A percentile compares a stretch with the other conserved stretches of the same genome.
Evolutionary conservation across 495 filamentous ascomycete genomes (phyloP).

Genomic region (Evansstolkia leycettana): DNA sequence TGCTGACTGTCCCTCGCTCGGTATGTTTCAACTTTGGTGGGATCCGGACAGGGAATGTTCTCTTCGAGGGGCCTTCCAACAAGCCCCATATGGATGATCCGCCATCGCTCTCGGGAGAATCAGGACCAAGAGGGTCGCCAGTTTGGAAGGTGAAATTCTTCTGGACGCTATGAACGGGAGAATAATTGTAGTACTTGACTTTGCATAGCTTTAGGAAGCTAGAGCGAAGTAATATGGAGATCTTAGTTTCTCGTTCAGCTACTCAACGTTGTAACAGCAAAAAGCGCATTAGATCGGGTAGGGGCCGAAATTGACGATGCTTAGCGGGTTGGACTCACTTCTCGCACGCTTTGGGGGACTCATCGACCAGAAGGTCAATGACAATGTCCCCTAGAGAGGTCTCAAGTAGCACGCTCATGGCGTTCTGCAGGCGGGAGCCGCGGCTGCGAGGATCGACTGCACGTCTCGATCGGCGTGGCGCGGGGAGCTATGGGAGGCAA

Average conservation of each 20-base stretch:
- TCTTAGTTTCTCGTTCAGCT: slow-evolving; percentile 42
- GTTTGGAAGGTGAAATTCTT: slow-evolving; percentile 91
- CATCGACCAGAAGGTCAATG: slow-evolving; percentile 78
- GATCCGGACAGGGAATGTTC: slow-evolving; percentile 72
- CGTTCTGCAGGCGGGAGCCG: slow-evolving; percentile 9
- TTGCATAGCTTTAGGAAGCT: slow-evolving; percentile 98
- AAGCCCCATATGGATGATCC: slow-evolving; percentile 86
- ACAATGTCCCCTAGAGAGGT: slow-evolving; percentile 88
- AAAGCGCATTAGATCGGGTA: neutral
- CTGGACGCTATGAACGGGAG: slow-evolving; percentile 77
- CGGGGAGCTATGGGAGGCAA: neutral
- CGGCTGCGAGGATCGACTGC: slow-evolving; percentile 12
- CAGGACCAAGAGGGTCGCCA: slow-evolving; percentile 81
- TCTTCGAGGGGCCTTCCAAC: slow-evolving; percentile 56
- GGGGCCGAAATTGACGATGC: neutral
- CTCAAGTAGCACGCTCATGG: slow-evolving; percentile 75
- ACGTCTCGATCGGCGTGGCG: slow-evolving; percentile 2
- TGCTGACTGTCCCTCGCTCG: slow-evolving; percentile 82
- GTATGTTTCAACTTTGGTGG: slow-evolving; percentile 75
- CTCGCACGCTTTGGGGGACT: slow-evolving; percentile 79
- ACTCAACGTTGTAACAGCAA: slow-evolving; percentile 12
- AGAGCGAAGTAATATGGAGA: slow-evolving; percentile 16
- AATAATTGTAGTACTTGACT: slow-evolving; percentile 95
- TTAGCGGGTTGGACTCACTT: slow-evolving; percentile 51
- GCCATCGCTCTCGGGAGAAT: slow-evolving; percentile 72